phyloP scores from a whole-genome alignment of 495 filamentous ascomycete species.

The Niebla homalea region DNA sequence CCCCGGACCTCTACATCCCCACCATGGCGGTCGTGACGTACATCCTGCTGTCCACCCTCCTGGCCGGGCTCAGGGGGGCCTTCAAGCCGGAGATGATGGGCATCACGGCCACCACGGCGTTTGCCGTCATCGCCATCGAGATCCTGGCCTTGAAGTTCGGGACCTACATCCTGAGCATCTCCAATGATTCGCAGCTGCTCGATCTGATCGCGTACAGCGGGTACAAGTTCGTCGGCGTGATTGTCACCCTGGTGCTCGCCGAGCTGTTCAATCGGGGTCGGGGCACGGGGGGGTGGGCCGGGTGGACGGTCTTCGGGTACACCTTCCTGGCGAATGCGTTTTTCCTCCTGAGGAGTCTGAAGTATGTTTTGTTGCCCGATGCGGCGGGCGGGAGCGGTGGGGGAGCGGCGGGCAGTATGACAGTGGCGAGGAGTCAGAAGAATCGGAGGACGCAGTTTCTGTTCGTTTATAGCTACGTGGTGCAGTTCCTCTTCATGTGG shows the following conservation, averaged over 20 bases:
- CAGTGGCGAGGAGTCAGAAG: conserved; percentile 67
- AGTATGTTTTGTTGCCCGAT: conserved; percentile 91
- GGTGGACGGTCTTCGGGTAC: conserved; percentile 81
- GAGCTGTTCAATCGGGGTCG: conserved; percentile 63
- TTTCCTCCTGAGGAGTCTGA: conserved; percentile 84
- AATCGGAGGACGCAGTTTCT: conserved; percentile 89
- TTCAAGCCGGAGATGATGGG: conserved; percentile 93
- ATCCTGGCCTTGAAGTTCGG: conserved; percentile 82
- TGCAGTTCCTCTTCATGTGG: conserved; percentile 94
- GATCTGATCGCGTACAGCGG: conserved; percentile 92
- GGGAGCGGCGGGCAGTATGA: conserved; percentile 41
- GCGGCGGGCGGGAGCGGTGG: conserved; percentile 35
- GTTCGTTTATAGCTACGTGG: conserved; percentile 85
- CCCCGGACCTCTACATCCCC: conserved; percentile 98
- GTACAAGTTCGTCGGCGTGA: conserved; percentile 97
- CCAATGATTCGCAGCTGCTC: conserved; percentile 72
- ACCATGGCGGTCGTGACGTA: conserved; percentile 83
- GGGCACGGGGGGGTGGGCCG: conserved; percentile 73
- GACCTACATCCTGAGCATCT: conserved; percentile 84
- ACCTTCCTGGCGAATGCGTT: conserved; percentile 90
- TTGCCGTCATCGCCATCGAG: conserved; percentile 71
- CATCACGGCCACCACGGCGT: conserved; percentile 69
- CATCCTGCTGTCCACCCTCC: conserved; percentile 76
- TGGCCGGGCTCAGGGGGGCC: conserved; percentile 80
- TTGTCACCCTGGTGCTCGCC: conserved; percentile 64